Evolutionary conservation across 2,329 filamentous ascomycete species (phyloP), one percentile per base, ranked within the genome.

Genomic region (Gnomoniopsis smithogilvyi): DNA sequence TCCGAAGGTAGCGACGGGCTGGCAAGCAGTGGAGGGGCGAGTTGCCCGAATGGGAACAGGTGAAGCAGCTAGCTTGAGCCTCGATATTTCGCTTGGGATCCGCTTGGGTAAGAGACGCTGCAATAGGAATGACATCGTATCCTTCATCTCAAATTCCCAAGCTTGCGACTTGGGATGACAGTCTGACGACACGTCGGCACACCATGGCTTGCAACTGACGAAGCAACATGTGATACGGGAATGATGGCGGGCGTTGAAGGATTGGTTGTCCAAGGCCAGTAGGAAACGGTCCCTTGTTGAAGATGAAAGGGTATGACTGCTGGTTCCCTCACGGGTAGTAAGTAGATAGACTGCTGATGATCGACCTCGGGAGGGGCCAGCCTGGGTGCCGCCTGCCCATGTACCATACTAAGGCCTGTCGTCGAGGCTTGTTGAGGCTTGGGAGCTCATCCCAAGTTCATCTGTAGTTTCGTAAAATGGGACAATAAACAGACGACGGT

Each of bases 61-160:
- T 45, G 52, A 52, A 43, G 56, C 48, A 33, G 49, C 24, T 30
- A n/a, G 48, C 8, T 24, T 24, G 45, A 47, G 52, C 52, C 60
- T 62, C 58, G 52, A 34, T 58, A 62, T 62, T 30, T 62, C 60
- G 60, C 56, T 59, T 58, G 51, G 33, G 56, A n/a, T 45, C 19
- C 41, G 41, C 41, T 45, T 19, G n/a, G 41, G 41, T 62, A 33
- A 47, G 60, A 56, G 56, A 58, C 52, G 36, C 59, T 62, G 56
- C 59, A 59, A n/a, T 19, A 24, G 24, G 33, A 36, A 22, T 21
- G 19, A 41, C 30, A 41, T 30, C n/a, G 15, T 24, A 30, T 22
- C 41, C 41, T 19, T 30, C 43, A 47, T 41, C 38, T 15, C 12
- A n/a, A 8, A 4, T 6, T 12, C 14, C 12, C 38, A 12, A n/a